Evolutionary conservation across 2,329 filamentous ascomycete genomes (phyloP), one percentile per base, ranked within the genome.

Genomic region (Trichoderma sp.): DNA sequence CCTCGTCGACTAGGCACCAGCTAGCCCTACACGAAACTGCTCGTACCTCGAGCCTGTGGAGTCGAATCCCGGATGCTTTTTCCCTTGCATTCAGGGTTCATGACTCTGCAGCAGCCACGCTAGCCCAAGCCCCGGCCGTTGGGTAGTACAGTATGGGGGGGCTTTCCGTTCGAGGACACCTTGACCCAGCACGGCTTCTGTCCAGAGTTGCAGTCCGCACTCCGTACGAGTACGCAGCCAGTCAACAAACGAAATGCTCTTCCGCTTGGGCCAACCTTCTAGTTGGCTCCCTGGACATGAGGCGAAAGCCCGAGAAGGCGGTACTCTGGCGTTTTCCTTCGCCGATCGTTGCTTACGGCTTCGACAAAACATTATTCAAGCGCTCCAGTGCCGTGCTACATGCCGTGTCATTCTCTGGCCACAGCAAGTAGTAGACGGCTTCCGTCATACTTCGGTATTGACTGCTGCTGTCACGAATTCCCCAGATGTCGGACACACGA

Each of bases 21-120:
- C 60, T 63, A 63, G 60, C 60, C 60, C 43, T 63, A 63, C 39
- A 21, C 50, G 50, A 63, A 63, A 63, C 60, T 30, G 34, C 34
- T 39, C 34, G 34, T 39, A 55, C 48, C 19, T 55, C 39, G 50
- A 28, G 60, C 51, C 50, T 30, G 60, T 47, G 51, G 50, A 55
- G 41, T 21, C 60, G 60, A 54, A 21, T 39, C 43, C 52, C 5
- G 19, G 44, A 54, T 52, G 58, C 58, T 48, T 19, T 54, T 34
- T n/a, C 28, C 30, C 50, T 17, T 14, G 59, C 30, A n/a, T 47
- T 47, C 60, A 63, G 39, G 60, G 60, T 54, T 63, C n/a, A 55
- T 63, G 60, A 63, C 60, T 63, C 52, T 24, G 7, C n/a, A 24
- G 34, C 39, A 24, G 34, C 39, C 34, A 43, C 60, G 50, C 60